Conservation (phyloP, 2,329 filamentous ascomycete genomes). For the Anisogramma anomala region DNA sequence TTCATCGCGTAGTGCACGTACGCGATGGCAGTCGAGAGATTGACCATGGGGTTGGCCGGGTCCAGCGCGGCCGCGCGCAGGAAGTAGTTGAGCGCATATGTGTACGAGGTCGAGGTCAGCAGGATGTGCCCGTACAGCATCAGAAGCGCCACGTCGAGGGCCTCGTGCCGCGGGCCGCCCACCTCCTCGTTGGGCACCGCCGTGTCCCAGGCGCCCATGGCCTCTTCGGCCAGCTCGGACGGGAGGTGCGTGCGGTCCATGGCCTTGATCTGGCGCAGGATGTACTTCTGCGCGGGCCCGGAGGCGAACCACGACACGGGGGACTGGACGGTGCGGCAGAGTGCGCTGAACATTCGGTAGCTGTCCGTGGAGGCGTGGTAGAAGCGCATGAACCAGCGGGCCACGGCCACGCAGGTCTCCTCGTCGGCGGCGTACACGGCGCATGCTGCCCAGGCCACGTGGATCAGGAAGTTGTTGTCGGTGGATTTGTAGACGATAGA, state of each 20-base stretch:
- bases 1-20: slow-evolving; percentile 88
- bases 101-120: slow-evolving; percentile 71
- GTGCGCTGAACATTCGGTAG: slow-evolving; percentile 68
- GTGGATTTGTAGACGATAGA: slow-evolving; percentile 70
- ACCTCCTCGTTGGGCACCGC: slow-evolving; percentile 20
- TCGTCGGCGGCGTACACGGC: slow-evolving; percentile 72
- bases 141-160: slow-evolving; percentile 67
- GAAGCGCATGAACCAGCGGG: slow-evolving; percentile 75
- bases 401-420: slow-evolving; percentile 58
- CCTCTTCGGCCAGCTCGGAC: slow-evolving; percentile 33
- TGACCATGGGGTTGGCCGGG: slow-evolving; percentile 64
- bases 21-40: slow-evolving; percentile 68
- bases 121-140: slow-evolving; percentile 86
- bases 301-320: slow-evolving; percentile 66
- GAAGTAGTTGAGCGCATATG: slow-evolving; percentile 72
- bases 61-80: slow-evolving; percentile 65
- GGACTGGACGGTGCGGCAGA: slow-evolving; percentile 67
- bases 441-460: slow-evolving; percentile 68
- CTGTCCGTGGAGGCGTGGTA: slow-evolving; percentile 70
- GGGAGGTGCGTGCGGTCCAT: slow-evolving; percentile 61
- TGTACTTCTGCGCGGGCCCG: slow-evolving; percentile 77
- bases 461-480: slow-evolving; percentile 57
- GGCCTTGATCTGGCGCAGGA: slow-evolving; percentile 80
- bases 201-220: slow-evolving; percentile 18
- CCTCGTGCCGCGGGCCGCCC: slow-evolving; percentile 18